Base-by-base conservation (phyloP, 192 early-diverging fungal genomes). In the Coemansia aciculifera region DNA sequence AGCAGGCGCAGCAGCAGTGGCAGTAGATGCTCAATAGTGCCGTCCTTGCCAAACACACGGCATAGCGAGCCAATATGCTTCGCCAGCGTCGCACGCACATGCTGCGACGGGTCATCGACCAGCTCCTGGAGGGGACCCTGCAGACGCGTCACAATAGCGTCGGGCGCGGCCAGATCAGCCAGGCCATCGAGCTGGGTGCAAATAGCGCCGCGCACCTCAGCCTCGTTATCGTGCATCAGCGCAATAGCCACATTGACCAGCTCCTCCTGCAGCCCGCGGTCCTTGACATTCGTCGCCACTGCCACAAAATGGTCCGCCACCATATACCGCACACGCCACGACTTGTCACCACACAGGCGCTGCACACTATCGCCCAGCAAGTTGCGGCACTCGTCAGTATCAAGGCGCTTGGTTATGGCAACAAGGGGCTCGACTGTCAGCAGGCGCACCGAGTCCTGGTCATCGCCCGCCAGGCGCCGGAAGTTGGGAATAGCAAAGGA, bases 241-340 rank as follows among this genome's bases (percentile, higher is more conserved):
- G 86, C 80, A 39, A 97, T 91, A 75, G 94, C 97, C 15, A 93
- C 91, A 32, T 81, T 71, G 57, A 96, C 89, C 59, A 99, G 85
- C 62, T 98, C 91, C 65, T 97, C 94, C 62, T 90, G 87, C 34
- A 83, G 64, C 44, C 74, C 69, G 37, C 65, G 67, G 60, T 79
- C 81, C 60, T 77, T 79, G 75, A 84, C 73, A 63, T 73, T 75
- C 44, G 68, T 75, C 38, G 85, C 76, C 10, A 97, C 91, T 71
- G 91, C 88, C 56, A 96, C 93, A 89, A 95, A 98, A 84, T 98
- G 98, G 68, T 96, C 94, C 2, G 98, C 98, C 84, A 97, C 92
- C 95, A 98, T 98, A 77, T 98, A 99, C 62, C 96, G 85, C 52
- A 99, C 96, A 67, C 98, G 89, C 98, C 98, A 99, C 59, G 94